These are phyloP conservation scores for Raphanus hybrid DNA, from an alignment of 441 rosid genomes.

Conservation along the genomic window DNA sequence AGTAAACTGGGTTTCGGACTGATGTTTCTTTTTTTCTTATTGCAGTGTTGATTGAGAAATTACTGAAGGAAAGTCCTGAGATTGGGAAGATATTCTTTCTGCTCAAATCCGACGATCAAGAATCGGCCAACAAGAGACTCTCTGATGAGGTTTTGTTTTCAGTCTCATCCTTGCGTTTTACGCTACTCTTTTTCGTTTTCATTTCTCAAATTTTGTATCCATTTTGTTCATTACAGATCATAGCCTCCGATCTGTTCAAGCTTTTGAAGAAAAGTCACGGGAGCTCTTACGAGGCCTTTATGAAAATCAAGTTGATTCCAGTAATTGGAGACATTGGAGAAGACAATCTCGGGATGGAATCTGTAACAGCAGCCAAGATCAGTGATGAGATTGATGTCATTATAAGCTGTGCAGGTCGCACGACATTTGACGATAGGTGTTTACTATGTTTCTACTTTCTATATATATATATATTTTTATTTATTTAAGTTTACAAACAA, in stretches of 20 bases:
- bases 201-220: neutral
- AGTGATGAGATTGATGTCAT: conserved; percentile 38
- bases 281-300: conserved; percentile 26
- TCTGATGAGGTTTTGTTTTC: conserved; percentile 38
- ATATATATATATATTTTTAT: too few relatives aligned
- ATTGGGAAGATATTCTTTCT: conserved; percentile 43
- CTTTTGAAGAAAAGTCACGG: conserved; percentile 29
- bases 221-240: too few relatives aligned
- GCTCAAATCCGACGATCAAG: conserved; percentile 44
- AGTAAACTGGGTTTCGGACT: neutral
- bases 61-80: conserved; percentile 44
- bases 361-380: neutral
- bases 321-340: conserved; percentile 36
- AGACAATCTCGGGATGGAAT: conserved; percentile 31
- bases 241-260: conserved; percentile 38
- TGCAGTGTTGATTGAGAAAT: conserved; percentile 44
- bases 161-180: neutral
- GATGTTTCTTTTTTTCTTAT: too few relatives aligned
- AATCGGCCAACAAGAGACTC: conserved; percentile 42
- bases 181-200: neutral
- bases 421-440: conserved; percentile 42
- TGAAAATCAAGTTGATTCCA: conserved; percentile 45
- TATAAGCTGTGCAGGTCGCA: conserved; percentile 40
- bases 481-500: too few relatives aligned
- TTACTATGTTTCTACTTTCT: neutral